phyloP scores from a whole-genome alignment of 2,329 filamentous ascomycete species.

The Diaporthe humulicola region DNA sequence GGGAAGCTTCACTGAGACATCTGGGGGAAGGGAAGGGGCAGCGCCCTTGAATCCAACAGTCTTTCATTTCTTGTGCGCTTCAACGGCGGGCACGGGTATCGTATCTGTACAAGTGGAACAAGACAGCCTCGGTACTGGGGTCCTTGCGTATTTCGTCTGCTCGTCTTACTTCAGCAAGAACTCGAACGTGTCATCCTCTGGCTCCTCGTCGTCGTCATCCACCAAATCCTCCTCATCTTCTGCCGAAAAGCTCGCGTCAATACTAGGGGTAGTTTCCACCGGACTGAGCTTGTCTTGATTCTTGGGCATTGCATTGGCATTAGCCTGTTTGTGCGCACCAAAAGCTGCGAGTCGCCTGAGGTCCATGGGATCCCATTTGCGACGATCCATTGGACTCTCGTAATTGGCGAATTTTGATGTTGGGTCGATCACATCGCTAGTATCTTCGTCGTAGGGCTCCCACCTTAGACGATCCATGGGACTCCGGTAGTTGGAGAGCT shows the following conservation, averaged over 20 bases:
- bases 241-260: not conserved
- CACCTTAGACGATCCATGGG: constrained; percentile 11
- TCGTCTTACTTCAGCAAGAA: constrained; percentile 22
- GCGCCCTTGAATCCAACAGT: constrained; percentile 29
- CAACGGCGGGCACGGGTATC: constrained; percentile 33
- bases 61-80: constrained; percentile 31
- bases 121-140: not conserved
- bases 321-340: constrained; percentile 12
- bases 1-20: constrained; percentile 34
- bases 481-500: constrained; percentile 29
- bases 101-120: constrained; percentile 34
- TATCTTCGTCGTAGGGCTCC: constrained; percentile 6
- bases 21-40: constrained; percentile 8
- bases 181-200: constrained; percentile 39
- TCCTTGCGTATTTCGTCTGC: not conserved
- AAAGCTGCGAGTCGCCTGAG: constrained; percentile 19
- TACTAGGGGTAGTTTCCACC: not conserved
- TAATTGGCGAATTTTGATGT: constrained; percentile 29
- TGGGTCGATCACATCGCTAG: constrained; percentile 1
- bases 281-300: not conserved
- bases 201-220: constrained; percentile 32
- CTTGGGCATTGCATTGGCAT: not conserved
- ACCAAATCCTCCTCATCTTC: not conserved
- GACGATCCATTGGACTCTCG: constrained; percentile 26
- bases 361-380: constrained; percentile 19